Base-by-base conservation (phyloP, 1,284 basidiomycete species). In the Fistulina hepatica region DNA sequence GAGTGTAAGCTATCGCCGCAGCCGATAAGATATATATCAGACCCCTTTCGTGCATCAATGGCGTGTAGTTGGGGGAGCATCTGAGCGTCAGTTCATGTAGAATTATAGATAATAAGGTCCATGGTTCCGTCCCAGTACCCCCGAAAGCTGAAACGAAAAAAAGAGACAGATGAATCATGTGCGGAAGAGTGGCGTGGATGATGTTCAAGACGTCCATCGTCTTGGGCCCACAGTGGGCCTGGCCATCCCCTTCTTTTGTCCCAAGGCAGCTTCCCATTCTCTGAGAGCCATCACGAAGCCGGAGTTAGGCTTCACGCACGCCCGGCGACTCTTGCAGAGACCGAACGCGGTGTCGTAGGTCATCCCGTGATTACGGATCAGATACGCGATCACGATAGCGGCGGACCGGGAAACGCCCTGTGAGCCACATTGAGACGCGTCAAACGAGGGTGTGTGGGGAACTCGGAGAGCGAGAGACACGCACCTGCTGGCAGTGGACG, bases 231-330 rank as follows among this genome's bases (percentile, higher is more conserved):
- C n/a, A n/a, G n/a, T n/a, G 15, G n/a, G 19, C n/a, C 21, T 41
- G 22, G 31, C 32, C 31, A 33, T 31, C 11, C 37, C 21, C 20
- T 21, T 15, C 12, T 39, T 36, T 5, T 36, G 26, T 10, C 39
- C 33, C 46, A 43, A 41, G 2, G 28, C 7, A 11, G 22, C 22
- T 41, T 76, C 73, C 73, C 73, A 76, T 21, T 71, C 67, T 17
- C 63, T 60, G 12, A 76, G 54, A 1, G 67, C 66, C 1, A 57
- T 52, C n/a, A 73, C 60, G 40, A 76, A 76, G 7, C 76, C 79
- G 11, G 73, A 60, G 50, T 83, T 83, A 15, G 81, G 80, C 52
- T 81, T 79, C 44, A 76, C 64, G 51, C 81, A 83, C 5, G 79
- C 69, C 15, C 81, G 68, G 46, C 73, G 71, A 38, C 66, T 65